Evolutionary conservation across 139 green algal species (phyloP).

Genomic region (Edaphochlamys debaryana): DNA sequence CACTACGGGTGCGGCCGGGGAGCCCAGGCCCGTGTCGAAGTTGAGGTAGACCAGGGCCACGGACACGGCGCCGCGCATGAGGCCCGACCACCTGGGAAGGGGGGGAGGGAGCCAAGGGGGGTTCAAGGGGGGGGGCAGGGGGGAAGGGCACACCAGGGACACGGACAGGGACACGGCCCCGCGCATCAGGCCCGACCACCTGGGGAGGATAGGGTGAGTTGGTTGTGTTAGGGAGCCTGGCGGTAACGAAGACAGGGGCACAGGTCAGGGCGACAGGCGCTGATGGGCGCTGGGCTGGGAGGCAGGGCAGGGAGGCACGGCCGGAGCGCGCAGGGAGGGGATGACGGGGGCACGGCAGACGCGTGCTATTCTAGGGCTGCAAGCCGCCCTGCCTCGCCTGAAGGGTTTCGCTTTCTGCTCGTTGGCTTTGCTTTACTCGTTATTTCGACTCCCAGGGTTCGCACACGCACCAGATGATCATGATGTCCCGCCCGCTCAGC

Average conservation of each 20-base stretch:
- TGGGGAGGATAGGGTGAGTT: conserved; percentile 36
- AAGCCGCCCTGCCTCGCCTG: too few species aligned
- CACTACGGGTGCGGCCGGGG: not conserved
- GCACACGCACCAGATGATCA: conserved; percentile 79
- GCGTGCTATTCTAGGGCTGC: too few species aligned
- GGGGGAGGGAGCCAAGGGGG: too few species aligned
- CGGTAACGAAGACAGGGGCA: too few species aligned
- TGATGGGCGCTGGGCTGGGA: too few species aligned
- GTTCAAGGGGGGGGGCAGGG: too few species aligned
- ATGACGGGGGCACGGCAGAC: too few species aligned
- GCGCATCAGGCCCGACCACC: conserved; percentile 80
- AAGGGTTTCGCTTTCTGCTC: too few species aligned
- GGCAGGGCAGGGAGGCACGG: too few species aligned
- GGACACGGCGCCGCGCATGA: conserved; percentile 82
- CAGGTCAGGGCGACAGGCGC: conserved; percentile 79
- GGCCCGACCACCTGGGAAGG: conserved; percentile 70
- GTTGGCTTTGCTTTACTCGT: too few species aligned
- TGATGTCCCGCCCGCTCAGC: conserved; percentile 64
- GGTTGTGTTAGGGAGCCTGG: too few species aligned
- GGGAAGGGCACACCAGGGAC: conserved; percentile 83
- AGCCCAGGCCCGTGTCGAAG: conserved; percentile 57
- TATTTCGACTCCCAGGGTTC: not conserved
- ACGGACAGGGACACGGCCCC: conserved; percentile 85
- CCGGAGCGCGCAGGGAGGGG: too few species aligned
- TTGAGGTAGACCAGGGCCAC: conserved; percentile 86